Percentiles rank a stretch among this genome's conserved stretches.
phyloP scores from a whole-genome alignment of 768 basidiomycete species.

The Hysterangium stoloniferum region DNA sequence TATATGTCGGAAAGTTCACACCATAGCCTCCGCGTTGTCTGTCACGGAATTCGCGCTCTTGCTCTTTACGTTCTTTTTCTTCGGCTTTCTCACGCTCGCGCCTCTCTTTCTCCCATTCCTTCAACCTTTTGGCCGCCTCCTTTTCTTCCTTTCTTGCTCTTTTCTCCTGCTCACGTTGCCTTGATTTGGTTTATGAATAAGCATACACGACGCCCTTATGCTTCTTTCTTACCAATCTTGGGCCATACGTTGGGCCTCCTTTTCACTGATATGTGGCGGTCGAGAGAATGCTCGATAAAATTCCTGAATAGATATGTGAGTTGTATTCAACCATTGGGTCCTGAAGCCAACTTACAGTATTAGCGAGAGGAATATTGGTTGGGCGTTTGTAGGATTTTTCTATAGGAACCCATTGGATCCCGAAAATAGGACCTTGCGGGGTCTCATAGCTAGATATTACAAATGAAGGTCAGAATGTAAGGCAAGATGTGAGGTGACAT shows the following conservation, averaged over 20 bases:
- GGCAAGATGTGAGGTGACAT: conserved; percentile 13
- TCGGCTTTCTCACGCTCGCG: conserved; percentile 20
- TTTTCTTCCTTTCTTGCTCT: conserved; percentile 39
- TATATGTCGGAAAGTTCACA: conserved; percentile 30
- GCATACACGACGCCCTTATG: not conserved
- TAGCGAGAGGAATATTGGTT: too few species aligned
- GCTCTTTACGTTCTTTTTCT: conserved; percentile 16
- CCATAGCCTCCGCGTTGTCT: conserved; percentile 32
- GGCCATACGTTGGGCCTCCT: conserved; percentile 3
- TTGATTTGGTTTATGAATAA: conserved; percentile 10
- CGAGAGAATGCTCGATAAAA: conserved; percentile 52
- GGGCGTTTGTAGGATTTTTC: conserved; percentile 51
- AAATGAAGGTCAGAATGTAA: not conserved
- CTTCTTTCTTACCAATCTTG: conserved; percentile 7
- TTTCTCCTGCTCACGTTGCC: conserved; percentile 36
- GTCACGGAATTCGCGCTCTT: conserved; percentile 23
- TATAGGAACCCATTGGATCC: conserved; percentile 56
- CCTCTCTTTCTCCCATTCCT: conserved; percentile 32
- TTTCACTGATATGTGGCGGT: conserved; percentile 2
- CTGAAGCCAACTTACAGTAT: too few species aligned
- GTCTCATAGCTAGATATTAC: conserved; percentile 57
- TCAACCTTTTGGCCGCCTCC: conserved; percentile 30
- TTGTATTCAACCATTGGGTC: too few species aligned
- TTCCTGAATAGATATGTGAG: conserved; percentile 32
- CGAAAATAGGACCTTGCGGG: conserved; percentile 54